phyloP scores from a whole-genome alignment of 164 flowering plant species.

The Vitis cinerea region DNA sequence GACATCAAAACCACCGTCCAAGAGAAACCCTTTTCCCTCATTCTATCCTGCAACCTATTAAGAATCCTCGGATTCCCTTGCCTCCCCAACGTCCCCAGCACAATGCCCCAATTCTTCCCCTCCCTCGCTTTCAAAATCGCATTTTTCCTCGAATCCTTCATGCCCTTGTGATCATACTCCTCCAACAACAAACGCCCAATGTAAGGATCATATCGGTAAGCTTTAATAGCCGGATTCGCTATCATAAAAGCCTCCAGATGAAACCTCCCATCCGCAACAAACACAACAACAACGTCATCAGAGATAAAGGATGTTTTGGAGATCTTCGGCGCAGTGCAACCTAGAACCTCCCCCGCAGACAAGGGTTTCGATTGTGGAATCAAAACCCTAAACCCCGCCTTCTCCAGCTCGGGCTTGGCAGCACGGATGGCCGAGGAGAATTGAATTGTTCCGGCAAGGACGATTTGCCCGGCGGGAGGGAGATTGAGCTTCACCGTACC shows the following conservation, averaged over 20 bases:
- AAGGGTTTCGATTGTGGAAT: conserved; percentile 88
- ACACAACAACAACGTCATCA: conserved; percentile 41
- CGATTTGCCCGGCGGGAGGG: conserved; percentile 23
- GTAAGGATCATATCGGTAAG: conserved; percentile 89
- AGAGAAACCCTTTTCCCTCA: conserved; percentile 63
- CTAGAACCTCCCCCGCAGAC: conserved; percentile 89
- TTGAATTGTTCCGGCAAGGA: conserved; percentile 92
- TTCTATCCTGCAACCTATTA: conserved; percentile 63
- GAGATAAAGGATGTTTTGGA: conserved; percentile 7
- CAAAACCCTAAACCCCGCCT: conserved; percentile 54
- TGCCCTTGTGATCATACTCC: conserved; percentile 89
- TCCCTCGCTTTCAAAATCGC: conserved; percentile 63
- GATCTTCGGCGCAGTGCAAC: conserved; percentile 84
- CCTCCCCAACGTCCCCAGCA: conserved; percentile 91
- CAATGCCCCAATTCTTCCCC: conserved; percentile 76
- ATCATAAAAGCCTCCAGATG: conserved; percentile 98
- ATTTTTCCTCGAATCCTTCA: conserved; percentile 71
- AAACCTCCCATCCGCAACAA: conserved; percentile 95
- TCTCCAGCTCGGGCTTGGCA: conserved; percentile 65
- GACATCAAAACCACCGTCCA: conserved; percentile 82
- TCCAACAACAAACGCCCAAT: conserved; percentile 77
- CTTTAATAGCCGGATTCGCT: conserved; percentile 73
- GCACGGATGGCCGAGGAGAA: conserved; percentile 76
- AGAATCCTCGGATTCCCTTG: conserved; percentile 90
- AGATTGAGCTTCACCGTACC: conserved; percentile 50